These are phyloP conservation scores for Phytophthora aleatoria DNA, from an alignment of 352 stramenopile species.

Conservation along the genomic window DNA sequence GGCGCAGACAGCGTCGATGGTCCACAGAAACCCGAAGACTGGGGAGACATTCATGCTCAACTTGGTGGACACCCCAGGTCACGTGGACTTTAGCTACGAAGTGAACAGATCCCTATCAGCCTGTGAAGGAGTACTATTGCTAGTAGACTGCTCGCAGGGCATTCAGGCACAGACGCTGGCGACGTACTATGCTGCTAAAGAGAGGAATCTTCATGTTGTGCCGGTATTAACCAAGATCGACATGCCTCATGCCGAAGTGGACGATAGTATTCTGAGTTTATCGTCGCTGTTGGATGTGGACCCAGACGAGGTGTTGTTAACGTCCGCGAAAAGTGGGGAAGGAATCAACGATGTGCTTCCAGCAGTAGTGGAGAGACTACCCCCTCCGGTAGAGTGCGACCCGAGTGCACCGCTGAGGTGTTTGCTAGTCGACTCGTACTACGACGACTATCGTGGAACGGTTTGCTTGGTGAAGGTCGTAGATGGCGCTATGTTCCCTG, in stretches of 20 bases:
- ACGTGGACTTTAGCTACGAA: slow-evolving; percentile 99
- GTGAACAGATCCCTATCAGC: slow-evolving; percentile 95
- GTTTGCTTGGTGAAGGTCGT: slow-evolving; percentile 96
- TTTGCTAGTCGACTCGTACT: slow-evolving; percentile 98
- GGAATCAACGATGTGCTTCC: slow-evolving; percentile 86
- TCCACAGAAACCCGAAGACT: slow-evolving; percentile 77
- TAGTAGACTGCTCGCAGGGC: slow-evolving; percentile 97
- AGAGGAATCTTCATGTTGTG: slow-evolving; percentile 96
- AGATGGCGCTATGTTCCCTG: slow-evolving; percentile 89
- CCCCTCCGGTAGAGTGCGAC: slow-evolving; percentile 63
- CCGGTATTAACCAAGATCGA: slow-evolving; percentile 99
- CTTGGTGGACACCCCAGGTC: slow-evolving; percentile 96
- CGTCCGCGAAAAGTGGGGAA: slow-evolving; percentile 95
- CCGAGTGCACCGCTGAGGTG: slow-evolving; percentile 81
- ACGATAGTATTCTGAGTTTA: slow-evolving; percentile 82
- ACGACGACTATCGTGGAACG: slow-evolving; percentile 95
- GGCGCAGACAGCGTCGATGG: slow-evolving; percentile 96
- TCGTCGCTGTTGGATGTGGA: slow-evolving; percentile 89
- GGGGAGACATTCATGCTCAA: slow-evolving; percentile 94
- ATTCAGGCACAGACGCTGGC: slow-evolving; percentile 98
- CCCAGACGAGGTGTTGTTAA: slow-evolving; percentile 94
- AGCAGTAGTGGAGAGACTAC: slow-evolving; percentile 80
- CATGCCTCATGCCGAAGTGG: slow-evolving; percentile 95
- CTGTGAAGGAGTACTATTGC: slow-evolving; percentile 97
- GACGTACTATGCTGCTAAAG: slow-evolving; percentile 96